A percentile compares a stretch with the other conserved stretches of the same genome.
Conservation (phyloP, 139 green algal genomes). For the Micractinium sp. region DNA sequence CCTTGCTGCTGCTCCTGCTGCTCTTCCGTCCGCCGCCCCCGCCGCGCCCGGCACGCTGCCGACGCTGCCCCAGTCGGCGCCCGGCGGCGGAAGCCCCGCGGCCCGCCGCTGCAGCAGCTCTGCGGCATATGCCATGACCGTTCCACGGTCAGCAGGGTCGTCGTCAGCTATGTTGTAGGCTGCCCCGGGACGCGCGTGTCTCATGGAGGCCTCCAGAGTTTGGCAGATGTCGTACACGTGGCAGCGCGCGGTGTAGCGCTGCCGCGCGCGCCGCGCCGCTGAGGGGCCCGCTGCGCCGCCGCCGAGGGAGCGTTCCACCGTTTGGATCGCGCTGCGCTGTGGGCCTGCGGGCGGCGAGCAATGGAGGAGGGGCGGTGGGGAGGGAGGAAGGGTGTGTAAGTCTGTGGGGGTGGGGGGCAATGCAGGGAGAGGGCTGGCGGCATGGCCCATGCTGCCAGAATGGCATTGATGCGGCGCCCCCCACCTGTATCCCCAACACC, state of each 20-base stretch:
- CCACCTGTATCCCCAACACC: too few relatives aligned
- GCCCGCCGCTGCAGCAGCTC: constrained; percentile 38
- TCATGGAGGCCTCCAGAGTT: constrained; percentile 71
- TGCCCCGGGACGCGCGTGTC: constrained; percentile 27
- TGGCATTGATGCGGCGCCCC: too few relatives aligned
- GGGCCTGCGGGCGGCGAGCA: constrained; percentile 31
- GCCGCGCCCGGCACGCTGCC: not conserved
- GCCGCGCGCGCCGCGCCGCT: constrained; percentile 39
- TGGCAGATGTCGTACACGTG: constrained; percentile 83
- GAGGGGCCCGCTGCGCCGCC: not conserved
- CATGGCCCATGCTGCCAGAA: not conserved
- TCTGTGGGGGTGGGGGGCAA: not conserved
- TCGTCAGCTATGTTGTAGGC: constrained; percentile 87
- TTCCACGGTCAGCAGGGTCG: constrained; percentile 63
- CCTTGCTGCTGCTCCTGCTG: not conserved
- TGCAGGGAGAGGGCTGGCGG: not conserved
- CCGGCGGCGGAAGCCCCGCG: not conserved
- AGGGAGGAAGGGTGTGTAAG: too few relatives aligned
- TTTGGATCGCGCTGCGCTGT: constrained; percentile 63
- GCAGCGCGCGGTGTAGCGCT: constrained; percentile 69
- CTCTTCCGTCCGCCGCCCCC: not conserved
- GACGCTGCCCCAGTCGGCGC: not conserved
- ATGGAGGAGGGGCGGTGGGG: not conserved
- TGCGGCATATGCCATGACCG: constrained; percentile 62
- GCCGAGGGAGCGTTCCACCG: not conserved